Percentiles rank a stretch among this genome's conserved stretches.
phyloP scores from a whole-genome alignment of 2,329 filamentous ascomycete species.

The Cadophora sp. region DNA sequence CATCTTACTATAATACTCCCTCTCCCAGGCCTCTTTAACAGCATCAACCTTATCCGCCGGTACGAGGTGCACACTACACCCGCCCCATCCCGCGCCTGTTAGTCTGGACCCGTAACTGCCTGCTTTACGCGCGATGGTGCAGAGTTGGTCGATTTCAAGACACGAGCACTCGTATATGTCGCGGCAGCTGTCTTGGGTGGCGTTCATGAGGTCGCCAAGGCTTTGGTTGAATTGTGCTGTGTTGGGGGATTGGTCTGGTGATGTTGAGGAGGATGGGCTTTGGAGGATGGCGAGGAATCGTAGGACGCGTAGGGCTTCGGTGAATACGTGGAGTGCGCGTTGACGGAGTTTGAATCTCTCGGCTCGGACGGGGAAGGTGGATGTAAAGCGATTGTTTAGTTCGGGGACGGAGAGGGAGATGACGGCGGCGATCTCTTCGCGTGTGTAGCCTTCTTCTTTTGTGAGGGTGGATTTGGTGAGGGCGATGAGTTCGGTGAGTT shows the following conservation, averaged over 20 bases:
- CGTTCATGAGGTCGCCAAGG: conserved; percentile 85
- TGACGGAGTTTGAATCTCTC: conserved; percentile 88
- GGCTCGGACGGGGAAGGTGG: conserved; percentile 86
- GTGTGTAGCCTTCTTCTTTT: conserved; percentile 84
- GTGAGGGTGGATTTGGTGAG: conserved; percentile 75
- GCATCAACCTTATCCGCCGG: conserved; percentile 80
- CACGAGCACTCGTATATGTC: conserved; percentile 92
- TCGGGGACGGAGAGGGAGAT: conserved; percentile 73
- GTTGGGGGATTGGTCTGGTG: conserved; percentile 51
- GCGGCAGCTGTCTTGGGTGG: conserved; percentile 86
- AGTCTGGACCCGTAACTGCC: conserved; percentile 86
- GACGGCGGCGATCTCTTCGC: conserved; percentile 79
- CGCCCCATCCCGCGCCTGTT: conserved; percentile 96
- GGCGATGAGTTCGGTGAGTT: conserved; percentile 76
- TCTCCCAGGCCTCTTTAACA: conserved; percentile 79
- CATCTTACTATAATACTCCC: conserved; percentile 81
- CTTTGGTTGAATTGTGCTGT: conserved; percentile 67
- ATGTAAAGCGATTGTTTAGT: conserved; percentile 80
- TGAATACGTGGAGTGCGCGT: conserved; percentile 89
- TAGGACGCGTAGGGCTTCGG: conserved; percentile 85
- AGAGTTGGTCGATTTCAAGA: conserved; percentile 89
- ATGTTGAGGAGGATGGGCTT: conserved; percentile 50
- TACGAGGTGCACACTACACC: conserved; percentile 93
- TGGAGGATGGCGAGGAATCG: conserved; percentile 83
- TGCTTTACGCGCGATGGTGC: conserved; percentile 75